Evolutionary conservation across 352 stramenopile species (phyloP), one percentile per base, ranked within the genome.

Genomic region (Phytophthora constricta): DNA sequence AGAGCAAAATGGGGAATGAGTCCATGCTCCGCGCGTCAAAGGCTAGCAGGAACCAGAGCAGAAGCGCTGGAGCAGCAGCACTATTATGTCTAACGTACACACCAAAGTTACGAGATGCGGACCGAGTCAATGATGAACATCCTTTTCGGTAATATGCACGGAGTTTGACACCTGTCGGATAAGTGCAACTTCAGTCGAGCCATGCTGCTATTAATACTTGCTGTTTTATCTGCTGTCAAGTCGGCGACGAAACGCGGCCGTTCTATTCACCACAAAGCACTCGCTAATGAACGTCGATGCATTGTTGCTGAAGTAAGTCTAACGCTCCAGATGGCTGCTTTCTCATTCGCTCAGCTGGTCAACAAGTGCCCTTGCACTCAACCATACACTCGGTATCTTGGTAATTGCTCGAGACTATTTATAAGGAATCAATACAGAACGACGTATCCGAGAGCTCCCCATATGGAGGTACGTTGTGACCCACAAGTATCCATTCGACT

Each of bases 1-100:
- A 55, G 67, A 64, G 50, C 56, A 65, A 74, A 74, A 67, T 67
- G 33, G 37, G 46, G 42, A 71, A 75, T 75, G 67, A 61, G n/a
- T 33, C 34, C 45, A 55, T 64, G 43, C 19, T n/a, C n/a, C n/a
- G n/a, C n/a, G n/a, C n/a, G n/a, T n/a, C n/a, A n/a, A n/a, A n/a
- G n/a, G n/a, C n/a, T n/a, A n/a, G n/a, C n/a, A n/a, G n/a, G n/a
- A n/a, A n/a, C n/a, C n/a, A n/a, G n/a, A n/a, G n/a, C n/a, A n/a
- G n/a, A n/a, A n/a, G n/a, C n/a, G n/a, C n/a, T n/a, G n/a, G n/a
- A n/a, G n/a, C n/a, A n/a, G n/a, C n/a, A n/a, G n/a, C n/a, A n/a
- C n/a, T n/a, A n/a, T n/a, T n/a, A n/a, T n/a, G n/a, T n/a, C n/a
- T n/a, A n/a, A n/a, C n/a, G 41, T 25, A 9, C 37, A 59, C 27